phyloP scores from a whole-genome alignment of 768 basidiomycete species.

The Psilocybe subaeruginosa region DNA sequence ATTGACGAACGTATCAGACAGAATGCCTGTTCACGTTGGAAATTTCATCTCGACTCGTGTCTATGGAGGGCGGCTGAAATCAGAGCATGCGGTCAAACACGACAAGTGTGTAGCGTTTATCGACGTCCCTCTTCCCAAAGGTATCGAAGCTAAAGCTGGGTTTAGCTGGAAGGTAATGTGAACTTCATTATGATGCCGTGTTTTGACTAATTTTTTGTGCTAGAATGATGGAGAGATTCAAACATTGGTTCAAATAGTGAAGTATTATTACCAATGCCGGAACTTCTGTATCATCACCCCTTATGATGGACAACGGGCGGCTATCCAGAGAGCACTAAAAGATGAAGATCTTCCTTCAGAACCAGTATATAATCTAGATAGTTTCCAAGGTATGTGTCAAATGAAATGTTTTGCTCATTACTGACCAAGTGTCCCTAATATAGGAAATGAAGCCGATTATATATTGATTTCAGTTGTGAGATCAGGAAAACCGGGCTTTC shows the following conservation, averaged over 20 bases:
- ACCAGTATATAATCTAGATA: conserved; percentile 54
- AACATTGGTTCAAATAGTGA: conserved; percentile 43
- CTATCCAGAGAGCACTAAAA: conserved; percentile 39
- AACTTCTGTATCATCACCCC: conserved; percentile 55
- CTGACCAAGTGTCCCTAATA: neutral
- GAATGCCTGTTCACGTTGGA: conserved; percentile 52
- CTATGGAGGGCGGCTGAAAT: conserved; percentile 42
- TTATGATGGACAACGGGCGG: conserved; percentile 55
- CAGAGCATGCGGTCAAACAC: conserved; percentile 36
- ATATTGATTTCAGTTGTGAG: conserved; percentile 56
- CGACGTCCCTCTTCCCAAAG: conserved; percentile 34
- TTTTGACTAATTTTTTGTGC: neutral
- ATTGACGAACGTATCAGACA: conserved; percentile 34
- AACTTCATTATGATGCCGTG: neutral
- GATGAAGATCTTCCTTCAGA: conserved; percentile 39
- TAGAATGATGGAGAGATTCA: conserved; percentile 47
- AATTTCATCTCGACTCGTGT: conserved; percentile 51
- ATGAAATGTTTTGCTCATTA: neutral
- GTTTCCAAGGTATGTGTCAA: conserved; percentile 48
- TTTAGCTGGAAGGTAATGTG: conserved; percentile 48
- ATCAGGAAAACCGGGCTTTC: conserved; percentile 47
- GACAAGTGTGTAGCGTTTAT: conserved; percentile 45
- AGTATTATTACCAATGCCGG: conserved; percentile 36
- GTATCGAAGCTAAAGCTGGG: conserved; percentile 36
- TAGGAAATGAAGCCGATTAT: conserved; percentile 56